These are phyloP conservation scores for Aspergillus heteromorphus DNA, from an alignment of 495 filamentous ascomycete species.

Conservation along the genomic window DNA sequence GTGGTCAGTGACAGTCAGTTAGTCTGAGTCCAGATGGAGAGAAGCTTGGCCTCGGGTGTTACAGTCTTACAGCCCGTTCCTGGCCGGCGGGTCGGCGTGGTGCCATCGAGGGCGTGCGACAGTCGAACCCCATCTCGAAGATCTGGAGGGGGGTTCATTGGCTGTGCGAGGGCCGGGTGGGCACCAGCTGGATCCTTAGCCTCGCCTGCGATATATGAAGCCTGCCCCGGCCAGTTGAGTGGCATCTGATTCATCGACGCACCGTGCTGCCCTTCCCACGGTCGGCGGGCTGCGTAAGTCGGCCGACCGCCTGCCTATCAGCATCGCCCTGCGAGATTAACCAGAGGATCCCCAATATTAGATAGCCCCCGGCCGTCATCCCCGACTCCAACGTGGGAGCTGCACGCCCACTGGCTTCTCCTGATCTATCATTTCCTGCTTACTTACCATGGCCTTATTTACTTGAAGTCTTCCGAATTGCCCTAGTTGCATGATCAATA, in stretches of 20 bases:
- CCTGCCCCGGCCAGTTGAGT: not conserved
- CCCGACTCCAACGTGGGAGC: not conserved
- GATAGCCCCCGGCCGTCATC: not conserved
- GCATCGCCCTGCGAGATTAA: not conserved
- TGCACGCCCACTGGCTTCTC: not conserved
- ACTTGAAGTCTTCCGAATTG: too few species aligned
- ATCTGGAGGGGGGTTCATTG: not conserved
- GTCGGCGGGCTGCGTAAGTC: not conserved
- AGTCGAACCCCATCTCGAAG: not conserved
- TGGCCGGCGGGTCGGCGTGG: not conserved
- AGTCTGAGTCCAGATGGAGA: slow-evolving; percentile 5
- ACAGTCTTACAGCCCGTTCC: not conserved
- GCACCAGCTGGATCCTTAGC: not conserved
- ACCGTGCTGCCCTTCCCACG: too few species aligned
- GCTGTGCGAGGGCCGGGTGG: not conserved
- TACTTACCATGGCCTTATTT: too few species aligned
- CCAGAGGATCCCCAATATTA: not conserved
- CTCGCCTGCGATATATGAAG: not conserved
- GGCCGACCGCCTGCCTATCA: not conserved
- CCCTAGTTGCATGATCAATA: too few species aligned
- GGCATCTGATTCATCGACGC: too few species aligned
- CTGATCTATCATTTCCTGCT: too few species aligned
- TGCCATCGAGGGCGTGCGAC: not conserved
- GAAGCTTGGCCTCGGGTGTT: slow-evolving; percentile 8
- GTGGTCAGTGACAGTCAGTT: not conserved